Percentiles rank a stretch among this genome's conserved stretches.
These are phyloP conservation scores for Lagerstroemia speciosa DNA, from an alignment of 345 rosid genomes.

Conservation along the genomic window DNA sequence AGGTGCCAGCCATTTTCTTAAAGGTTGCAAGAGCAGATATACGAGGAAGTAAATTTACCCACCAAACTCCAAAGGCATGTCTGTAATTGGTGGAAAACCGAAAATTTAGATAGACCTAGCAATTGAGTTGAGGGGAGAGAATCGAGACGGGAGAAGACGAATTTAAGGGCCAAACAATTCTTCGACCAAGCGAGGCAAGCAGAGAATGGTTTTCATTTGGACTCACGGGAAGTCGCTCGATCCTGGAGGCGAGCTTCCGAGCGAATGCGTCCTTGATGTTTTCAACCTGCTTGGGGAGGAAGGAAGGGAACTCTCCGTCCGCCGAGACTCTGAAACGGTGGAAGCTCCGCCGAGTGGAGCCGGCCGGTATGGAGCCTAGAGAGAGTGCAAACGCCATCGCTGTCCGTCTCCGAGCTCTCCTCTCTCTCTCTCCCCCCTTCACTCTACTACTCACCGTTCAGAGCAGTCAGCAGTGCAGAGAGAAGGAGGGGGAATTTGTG, in stretches of 20 bases:
- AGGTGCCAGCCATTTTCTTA: background rate
- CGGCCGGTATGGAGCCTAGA: background rate
- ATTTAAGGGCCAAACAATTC: background rate
- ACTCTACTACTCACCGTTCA: background rate
- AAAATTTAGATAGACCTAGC: background rate
- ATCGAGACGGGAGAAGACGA: background rate
- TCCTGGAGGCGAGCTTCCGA: conserved; percentile 49
- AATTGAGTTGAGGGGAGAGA: background rate
- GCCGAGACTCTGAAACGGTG: conserved; percentile 15
- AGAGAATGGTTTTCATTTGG: background rate
- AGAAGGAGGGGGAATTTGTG: background rate
- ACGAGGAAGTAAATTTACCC: background rate
- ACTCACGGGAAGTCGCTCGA: conserved; percentile 50
- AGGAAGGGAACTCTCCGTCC: conserved; percentile 33
- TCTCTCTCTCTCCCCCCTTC: background rate
- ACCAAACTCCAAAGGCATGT: background rate
- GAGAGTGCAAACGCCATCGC: conserved; percentile 4
- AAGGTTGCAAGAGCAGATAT: no score
- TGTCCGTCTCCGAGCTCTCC: background rate
- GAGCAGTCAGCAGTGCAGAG: background rate
- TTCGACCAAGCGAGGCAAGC: background rate
- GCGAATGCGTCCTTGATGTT: conserved; percentile 45
- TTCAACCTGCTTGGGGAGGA: conserved; percentile 50
- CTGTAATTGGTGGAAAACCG: background rate
- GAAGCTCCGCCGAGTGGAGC: conserved; percentile 1